Conservation (phyloP, 306 rosid genomes). For the Abrus pulchellus region DNA sequence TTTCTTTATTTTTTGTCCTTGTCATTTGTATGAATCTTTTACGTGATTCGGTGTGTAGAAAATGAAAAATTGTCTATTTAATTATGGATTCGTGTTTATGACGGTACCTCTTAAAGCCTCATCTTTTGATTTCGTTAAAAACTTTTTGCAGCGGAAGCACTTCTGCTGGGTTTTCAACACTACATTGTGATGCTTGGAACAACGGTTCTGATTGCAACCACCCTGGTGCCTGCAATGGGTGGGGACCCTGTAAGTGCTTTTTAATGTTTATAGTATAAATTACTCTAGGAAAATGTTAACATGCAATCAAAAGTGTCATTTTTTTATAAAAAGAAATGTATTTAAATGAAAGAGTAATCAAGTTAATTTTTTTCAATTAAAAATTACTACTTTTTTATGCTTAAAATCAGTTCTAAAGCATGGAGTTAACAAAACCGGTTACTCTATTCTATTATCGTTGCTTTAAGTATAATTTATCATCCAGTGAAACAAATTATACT, state of each 20-base stretch:
- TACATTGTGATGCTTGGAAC: constrained; percentile 97
- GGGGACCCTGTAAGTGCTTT: constrained; percentile 78
- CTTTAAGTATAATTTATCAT: neutral
- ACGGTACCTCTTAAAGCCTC: neutral
- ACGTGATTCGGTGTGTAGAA: constrained; percentile 25
- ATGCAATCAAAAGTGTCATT: no score
- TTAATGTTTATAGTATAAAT: neutral
- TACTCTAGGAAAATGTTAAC: no score
- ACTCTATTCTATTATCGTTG: neutral
- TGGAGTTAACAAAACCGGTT: no score
- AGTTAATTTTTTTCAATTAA: no score
- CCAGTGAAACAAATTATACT: neutral
- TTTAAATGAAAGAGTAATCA: no score
- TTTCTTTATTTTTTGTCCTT: constrained; percentile 38
- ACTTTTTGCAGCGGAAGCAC: constrained; percentile 68
- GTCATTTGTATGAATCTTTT: constrained; percentile 36
- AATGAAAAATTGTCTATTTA: constrained; percentile 5
- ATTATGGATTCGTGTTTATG: constrained; percentile 16
- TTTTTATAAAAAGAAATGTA: no score
- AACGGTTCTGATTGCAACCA: constrained; percentile 74
- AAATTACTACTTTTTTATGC: no score
- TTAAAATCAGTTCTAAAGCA: no score
- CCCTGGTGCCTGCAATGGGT: constrained; percentile 90
- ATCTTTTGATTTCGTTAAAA: constrained; percentile 13
- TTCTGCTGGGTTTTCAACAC: constrained; percentile 87